Conservation (phyloP, 208 protist species). For the Polymyxa betae region DNA sequence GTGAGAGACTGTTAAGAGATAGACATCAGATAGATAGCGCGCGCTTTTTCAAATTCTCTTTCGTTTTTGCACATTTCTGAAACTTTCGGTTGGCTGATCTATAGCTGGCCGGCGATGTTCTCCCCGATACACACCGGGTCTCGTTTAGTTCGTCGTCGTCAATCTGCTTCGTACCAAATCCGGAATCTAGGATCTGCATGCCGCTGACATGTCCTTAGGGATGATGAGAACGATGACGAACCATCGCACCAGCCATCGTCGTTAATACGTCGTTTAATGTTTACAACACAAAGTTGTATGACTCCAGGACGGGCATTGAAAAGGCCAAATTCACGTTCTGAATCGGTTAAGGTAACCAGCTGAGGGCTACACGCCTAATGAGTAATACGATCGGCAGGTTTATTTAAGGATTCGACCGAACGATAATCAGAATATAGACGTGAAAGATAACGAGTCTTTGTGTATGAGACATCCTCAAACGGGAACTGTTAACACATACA, state of each 20-base stretch:
- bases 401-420: neutral
- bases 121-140: too few species aligned
- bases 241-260: neutral
- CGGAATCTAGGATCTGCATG: too few species aligned
- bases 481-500: neutral
- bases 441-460: neutral
- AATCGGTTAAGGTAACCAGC: slow-evolving; percentile 10
- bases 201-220: neutral
- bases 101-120: too few species aligned
- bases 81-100: too few species aligned
- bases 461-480: neutral
- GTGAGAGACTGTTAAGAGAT: too few species aligned
- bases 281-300: slow-evolving; percentile 21
- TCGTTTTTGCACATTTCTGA: too few species aligned
- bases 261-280: neutral
- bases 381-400: neutral
- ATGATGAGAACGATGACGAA: neutral
- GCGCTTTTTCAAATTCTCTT: too few species aligned
- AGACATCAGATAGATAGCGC: too few species aligned
- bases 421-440: neutral
- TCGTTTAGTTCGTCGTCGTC: too few species aligned
- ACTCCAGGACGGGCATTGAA: slow-evolving; percentile 37
- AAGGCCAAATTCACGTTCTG: neutral
- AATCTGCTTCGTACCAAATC: too few species aligned
- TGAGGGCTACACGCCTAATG: neutral